Conservation (phyloP, 805 yeast species). For the Saturnispora kantuleensis region DNA sequence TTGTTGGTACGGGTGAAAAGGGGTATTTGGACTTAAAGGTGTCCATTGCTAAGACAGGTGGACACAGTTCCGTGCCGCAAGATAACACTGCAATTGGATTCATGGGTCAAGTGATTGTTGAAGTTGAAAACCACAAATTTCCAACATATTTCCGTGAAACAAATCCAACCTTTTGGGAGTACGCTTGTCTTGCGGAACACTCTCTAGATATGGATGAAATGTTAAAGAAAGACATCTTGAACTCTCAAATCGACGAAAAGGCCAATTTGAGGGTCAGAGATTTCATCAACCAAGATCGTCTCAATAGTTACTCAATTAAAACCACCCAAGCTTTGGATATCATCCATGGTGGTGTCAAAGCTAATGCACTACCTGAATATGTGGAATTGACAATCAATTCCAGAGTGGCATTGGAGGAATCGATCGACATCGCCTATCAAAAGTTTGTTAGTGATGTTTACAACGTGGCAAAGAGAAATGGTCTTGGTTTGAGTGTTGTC, state of each 20-base stretch:
- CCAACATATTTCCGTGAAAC: slow-evolving; percentile 30
- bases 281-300: slow-evolving; percentile 22
- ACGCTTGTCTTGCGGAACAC: slow-evolving; percentile 39
- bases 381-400: slow-evolving; percentile 35
- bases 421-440: slow-evolving; percentile 26
- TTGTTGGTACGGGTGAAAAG: slow-evolving; percentile 41
- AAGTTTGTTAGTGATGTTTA: slow-evolving; percentile 27
- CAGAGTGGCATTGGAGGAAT: slow-evolving; percentile 36
- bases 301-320: slow-evolving; percentile 30
- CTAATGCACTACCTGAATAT: slow-evolving; percentile 42
- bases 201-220: slow-evolving; percentile 26
- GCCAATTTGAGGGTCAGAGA: slow-evolving; percentile 32
- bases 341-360: slow-evolving; percentile 38
- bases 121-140: slow-evolving; percentile 31
- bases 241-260: slow-evolving; percentile 26
- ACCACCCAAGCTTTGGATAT: slow-evolving; percentile 43
- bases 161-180: slow-evolving; percentile 35
- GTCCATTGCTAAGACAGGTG: slow-evolving; percentile 37
- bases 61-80: slow-evolving; percentile 43
- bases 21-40: slow-evolving; percentile 36
- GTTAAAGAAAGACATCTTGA: slow-evolving; percentile 30
- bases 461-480: slow-evolving; percentile 28
- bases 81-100: slow-evolving; percentile 40
- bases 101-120: slow-evolving; percentile 31
- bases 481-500: slow-evolving; percentile 22